These are phyloP conservation scores for Phyllosticta citribraziliensis DNA, from an alignment of 2,329 filamentous ascomycete genomes.

Conservation along the genomic window DNA sequence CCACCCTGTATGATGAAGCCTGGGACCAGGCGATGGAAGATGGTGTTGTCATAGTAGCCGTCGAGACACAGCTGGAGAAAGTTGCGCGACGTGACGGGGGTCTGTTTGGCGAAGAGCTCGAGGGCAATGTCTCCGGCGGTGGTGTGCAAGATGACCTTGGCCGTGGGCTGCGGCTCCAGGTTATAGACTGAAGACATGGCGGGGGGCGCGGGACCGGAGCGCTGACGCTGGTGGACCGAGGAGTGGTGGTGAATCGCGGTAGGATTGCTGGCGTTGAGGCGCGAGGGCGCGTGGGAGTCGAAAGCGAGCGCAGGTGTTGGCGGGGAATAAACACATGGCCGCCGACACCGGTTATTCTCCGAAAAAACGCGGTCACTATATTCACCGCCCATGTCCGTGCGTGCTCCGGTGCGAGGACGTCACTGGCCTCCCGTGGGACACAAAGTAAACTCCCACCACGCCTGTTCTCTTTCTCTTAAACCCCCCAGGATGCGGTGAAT, in stretches of 20 bases:
- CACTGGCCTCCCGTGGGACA: conserved; percentile 5
- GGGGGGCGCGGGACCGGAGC: conserved; percentile 2
- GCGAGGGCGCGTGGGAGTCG: background rate
- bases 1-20: conserved; percentile 92
- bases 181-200: conserved; percentile 85
- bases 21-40: conserved; percentile 87
- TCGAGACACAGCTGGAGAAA: conserved; percentile 93
- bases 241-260: background rate
- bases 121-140: conserved; percentile 81
- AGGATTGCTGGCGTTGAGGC: background rate
- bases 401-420: conserved; percentile 11
- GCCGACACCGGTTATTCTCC: conserved; percentile 3
- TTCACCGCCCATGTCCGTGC: background rate
- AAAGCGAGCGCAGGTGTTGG: background rate
- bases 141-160: conserved; percentile 82
- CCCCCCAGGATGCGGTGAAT: conserved; percentile 5
- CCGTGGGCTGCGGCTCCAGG: conserved; percentile 88
- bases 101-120: conserved; percentile 91
- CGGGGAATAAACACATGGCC: background rate
- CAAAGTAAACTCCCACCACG: background rate
- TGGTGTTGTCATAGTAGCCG: conserved; percentile 87
- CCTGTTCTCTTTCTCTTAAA: background rate
- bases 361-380: background rate
- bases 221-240: background rate
- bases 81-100: conserved; percentile 83